Evolutionary conservation across 257 asterid species (phyloP).

Genomic region (Pogostemon cablin): DNA sequence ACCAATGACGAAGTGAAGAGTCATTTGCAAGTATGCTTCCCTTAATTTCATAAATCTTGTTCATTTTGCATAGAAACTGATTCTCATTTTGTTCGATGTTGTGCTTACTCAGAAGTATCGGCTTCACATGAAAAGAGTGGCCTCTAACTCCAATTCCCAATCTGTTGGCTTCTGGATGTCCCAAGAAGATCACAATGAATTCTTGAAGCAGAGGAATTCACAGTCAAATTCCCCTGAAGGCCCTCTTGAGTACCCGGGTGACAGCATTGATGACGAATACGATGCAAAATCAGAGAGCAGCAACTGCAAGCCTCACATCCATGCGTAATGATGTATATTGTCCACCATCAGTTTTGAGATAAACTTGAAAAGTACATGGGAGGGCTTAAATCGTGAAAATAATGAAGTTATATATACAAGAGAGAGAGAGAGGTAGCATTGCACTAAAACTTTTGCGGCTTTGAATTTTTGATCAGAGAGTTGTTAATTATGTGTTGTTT

Average conservation of each 20-base stretch:
- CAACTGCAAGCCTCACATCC: constrained; percentile 37
- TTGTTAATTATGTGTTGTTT: background rate
- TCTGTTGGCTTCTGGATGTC: constrained; percentile 39
- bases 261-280: constrained; percentile 50
- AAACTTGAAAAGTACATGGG: constrained; percentile 31
- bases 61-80: background rate
- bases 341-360: constrained; percentile 52
- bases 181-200: constrained; percentile 32
- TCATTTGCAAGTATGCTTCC: constrained; percentile 73
- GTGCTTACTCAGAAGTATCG: constrained; percentile 69
- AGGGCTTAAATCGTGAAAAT: constrained; percentile 22
- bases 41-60: background rate
- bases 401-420: constrained; percentile 36
- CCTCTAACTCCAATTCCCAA: constrained; percentile 37
- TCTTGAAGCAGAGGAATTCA: constrained; percentile 34
- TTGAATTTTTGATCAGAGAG: constrained; percentile 36
- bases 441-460: constrained; percentile 58
- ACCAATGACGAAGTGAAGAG: constrained; percentile 98
- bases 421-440: constrained; percentile 41
- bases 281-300: constrained; percentile 47
- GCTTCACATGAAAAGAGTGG: constrained; percentile 60
- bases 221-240: constrained; percentile 62
- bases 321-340: constrained; percentile 22
- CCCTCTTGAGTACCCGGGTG: constrained; percentile 50
- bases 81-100: background rate